Evolutionary conservation across 768 basidiomycete genomes (phyloP).

Genomic region (Lactifluus piperatus): DNA sequence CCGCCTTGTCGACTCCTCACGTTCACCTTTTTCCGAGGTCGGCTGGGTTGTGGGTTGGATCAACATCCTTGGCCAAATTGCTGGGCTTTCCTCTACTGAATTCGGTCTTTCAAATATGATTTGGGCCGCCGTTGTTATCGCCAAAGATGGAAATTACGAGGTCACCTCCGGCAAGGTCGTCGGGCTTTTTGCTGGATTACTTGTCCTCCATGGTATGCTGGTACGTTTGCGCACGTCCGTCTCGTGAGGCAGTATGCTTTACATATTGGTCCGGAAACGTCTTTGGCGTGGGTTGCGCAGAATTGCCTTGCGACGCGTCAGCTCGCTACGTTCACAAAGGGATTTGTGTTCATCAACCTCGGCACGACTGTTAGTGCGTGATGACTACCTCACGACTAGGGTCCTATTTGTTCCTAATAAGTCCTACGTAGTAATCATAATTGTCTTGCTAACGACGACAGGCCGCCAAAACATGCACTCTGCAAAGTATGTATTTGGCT

Average conservation of each 20-base stretch:
- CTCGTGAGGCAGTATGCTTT: neutral
- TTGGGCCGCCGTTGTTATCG: constrained; percentile 62
- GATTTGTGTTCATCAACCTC: constrained; percentile 83
- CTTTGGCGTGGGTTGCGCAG: constrained; percentile 19
- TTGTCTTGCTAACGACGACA: constrained; percentile 71
- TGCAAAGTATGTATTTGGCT: constrained; percentile 72
- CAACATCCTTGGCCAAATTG: constrained; percentile 77
- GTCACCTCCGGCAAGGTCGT: constrained; percentile 67
- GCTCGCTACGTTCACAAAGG: constrained; percentile 63
- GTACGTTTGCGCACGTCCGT: constrained; percentile 28
- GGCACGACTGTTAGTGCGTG: constrained; percentile 60
- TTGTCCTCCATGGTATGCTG: constrained; percentile 69
- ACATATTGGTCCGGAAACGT: neutral
- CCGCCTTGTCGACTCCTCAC: neutral
- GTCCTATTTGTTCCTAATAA: neutral
- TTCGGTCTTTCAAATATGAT: constrained; percentile 78
- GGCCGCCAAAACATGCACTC: constrained; percentile 71
- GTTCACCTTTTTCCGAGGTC: constrained; percentile 31
- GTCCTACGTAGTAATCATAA: constrained; percentile 61
- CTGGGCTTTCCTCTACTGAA: constrained; percentile 80
- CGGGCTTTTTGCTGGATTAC: constrained; percentile 65
- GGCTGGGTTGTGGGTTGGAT: constrained; percentile 81
- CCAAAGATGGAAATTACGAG: constrained; percentile 49
- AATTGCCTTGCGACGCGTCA: constrained; percentile 70
- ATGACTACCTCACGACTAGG: neutral